Base-by-base conservation (phyloP, 495 filamentous ascomycete genomes). In the Penicillium fimorum region DNA sequence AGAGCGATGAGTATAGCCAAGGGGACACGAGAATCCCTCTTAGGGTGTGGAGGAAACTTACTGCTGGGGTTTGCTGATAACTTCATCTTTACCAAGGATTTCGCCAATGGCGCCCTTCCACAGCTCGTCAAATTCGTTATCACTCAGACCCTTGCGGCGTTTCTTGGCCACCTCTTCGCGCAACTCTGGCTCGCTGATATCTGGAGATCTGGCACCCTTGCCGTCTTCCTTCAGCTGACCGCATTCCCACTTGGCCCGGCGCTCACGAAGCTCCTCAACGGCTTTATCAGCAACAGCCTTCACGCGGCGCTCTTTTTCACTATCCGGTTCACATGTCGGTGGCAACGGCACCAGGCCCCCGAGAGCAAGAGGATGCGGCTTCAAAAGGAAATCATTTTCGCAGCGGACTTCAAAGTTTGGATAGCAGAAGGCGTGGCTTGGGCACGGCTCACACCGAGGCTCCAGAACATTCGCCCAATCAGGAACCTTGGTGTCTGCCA, bases 321-420 rank as follows among this genome's bases (percentile, higher is more conserved):
- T 89, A 68, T 98, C 95, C 1, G 95, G 87, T 68, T 96, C 93
- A 68, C 94, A 98, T n/a, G 88, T 91, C 12, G 94, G 93, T 1
- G 93, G 83, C 27, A 97, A 74, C 17, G 94, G 94, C 9, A 97
- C 64, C 13, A 94, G 63, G 4, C 94, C 93, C 22, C 87, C 85
- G 0, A 97, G 65, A 0, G 92, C 85, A 12, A 96, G 78, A 7
- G 91, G 93, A 70, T 97, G 94, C 7, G 86, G 80, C 66, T 88
- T 86, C 27, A 94, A 80, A 46, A 97, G 79, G 64, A 92, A 98
- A 65, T 92, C 94, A 48, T 84, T 79, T 61, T 97, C 91, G 67
- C 94, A 98, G 30, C 79, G 80, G 10, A 87, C 87, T 47, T 86
- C 78, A 46, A 93, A 87, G 52, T 88, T 80, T 4, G 83, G 77